Evolutionary conservation across 257 asterid genomes (phyloP).

Genomic region (Craterostigma plantagineum): DNA sequence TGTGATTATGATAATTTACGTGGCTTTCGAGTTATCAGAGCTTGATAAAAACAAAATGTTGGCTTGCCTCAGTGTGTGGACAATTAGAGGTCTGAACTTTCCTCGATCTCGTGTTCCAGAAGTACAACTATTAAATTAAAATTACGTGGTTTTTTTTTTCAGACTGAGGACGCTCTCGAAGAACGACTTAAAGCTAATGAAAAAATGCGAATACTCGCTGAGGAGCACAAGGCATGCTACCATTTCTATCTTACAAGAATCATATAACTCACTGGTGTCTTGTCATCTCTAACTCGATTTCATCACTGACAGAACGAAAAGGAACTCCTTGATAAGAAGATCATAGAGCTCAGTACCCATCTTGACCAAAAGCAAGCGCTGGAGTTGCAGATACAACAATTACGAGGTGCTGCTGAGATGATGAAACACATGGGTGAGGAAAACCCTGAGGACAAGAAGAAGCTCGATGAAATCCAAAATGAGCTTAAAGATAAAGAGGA

Average conservation of each 20-base stretch:
- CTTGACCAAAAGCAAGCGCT: slow-evolving; percentile 64
- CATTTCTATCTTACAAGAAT: slow-evolving; percentile 5
- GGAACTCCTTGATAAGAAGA: slow-evolving; percentile 33
- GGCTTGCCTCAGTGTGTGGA: no score
- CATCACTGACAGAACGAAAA: slow-evolving; percentile 35
- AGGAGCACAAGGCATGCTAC: slow-evolving; percentile 46
- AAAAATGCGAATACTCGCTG: slow-evolving; percentile 40
- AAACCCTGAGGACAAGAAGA: slow-evolving; percentile 27
- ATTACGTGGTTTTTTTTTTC: slow-evolving; percentile 13
- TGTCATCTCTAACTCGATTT: neutral
- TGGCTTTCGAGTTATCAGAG: no score
- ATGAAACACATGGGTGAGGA: slow-evolving; percentile 43
- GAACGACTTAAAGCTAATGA: slow-evolving; percentile 52
- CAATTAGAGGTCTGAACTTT: no score
- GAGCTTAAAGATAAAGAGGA: slow-evolving; percentile 50
- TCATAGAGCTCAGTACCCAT: slow-evolving; percentile 38
- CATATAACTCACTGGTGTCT: no score
- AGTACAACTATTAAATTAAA: neutral
- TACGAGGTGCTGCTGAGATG: slow-evolving; percentile 39
- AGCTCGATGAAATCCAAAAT: slow-evolving; percentile 24
- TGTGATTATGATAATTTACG: no score
- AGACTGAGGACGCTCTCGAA: slow-evolving; percentile 57
- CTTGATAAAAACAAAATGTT: no score
- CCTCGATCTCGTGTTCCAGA: neutral
- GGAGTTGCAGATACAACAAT: slow-evolving; percentile 36